Percentiles rank a stretch among this genome's conserved stretches.
phyloP scores from a whole-genome alignment of 805 yeast genomes.

The Vanderwaltozyma tropicalis region DNA sequence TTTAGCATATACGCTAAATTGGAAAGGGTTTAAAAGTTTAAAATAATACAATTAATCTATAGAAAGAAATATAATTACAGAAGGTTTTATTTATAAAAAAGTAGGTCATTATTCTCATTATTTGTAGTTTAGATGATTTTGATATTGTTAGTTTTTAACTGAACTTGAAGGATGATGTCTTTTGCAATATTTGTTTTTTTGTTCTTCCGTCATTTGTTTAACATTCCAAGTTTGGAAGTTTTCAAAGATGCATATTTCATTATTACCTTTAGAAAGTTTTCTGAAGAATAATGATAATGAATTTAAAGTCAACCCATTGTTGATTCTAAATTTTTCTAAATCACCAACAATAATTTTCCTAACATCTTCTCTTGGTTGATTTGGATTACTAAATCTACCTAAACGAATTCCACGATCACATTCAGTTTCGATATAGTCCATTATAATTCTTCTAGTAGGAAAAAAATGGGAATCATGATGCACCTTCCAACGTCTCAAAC shows the following conservation, averaged over 20 bases:
- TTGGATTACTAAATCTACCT: constrained; percentile 23
- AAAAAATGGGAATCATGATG: constrained; percentile 31
- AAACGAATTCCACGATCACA: constrained; percentile 25
- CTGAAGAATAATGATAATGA: constrained; percentile 27
- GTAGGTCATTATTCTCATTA: not conserved
- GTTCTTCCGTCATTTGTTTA: constrained; percentile 23
- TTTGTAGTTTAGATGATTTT: too few species aligned
- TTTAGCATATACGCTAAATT: too few species aligned
- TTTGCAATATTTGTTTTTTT: constrained; percentile 24
- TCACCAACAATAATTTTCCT: constrained; percentile 27
- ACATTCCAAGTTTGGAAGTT: constrained; percentile 26
- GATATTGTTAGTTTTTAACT: not conserved
- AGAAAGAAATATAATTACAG: not conserved
- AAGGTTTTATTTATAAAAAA: not conserved
- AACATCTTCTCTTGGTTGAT: constrained; percentile 24
- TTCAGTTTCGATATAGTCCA: constrained; percentile 30
- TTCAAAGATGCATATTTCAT: constrained; percentile 25
- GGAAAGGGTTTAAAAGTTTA: too few species aligned
- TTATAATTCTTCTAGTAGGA: constrained; percentile 30
- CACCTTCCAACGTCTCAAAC: constrained; percentile 31
- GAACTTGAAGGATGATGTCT: constrained; percentile 11
- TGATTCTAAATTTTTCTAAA: constrained; percentile 27
- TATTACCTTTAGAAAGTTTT: constrained; percentile 21
- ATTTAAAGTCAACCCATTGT: constrained; percentile 27
- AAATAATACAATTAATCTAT: not conserved